phyloP scores from a whole-genome alignment of 306 rosid species.

The Castanea sativa region DNA sequence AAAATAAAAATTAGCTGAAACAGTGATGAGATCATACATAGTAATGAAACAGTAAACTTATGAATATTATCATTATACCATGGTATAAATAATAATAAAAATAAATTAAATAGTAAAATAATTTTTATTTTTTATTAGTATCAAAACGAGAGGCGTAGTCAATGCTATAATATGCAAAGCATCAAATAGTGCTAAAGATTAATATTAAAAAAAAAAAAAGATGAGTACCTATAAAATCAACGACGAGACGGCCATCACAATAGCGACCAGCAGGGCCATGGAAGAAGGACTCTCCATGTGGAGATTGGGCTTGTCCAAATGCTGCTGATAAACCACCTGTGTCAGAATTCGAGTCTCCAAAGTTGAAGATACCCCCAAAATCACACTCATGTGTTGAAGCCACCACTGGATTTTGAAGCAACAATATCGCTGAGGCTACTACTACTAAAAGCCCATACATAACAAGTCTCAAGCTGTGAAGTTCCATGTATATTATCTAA shows the following conservation, averaged over 20 bases:
- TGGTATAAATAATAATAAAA: too few relatives aligned
- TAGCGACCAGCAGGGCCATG: slow-evolving; percentile 56
- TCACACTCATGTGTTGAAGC: slow-evolving; percentile 35
- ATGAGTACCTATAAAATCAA: slow-evolving; percentile 67
- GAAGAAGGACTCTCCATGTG: slow-evolving; percentile 67
- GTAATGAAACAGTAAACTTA: too few relatives aligned
- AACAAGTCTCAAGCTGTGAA: neutral
- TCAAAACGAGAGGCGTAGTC: too few relatives aligned
- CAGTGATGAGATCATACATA: too few relatives aligned
- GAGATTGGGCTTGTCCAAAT: slow-evolving; percentile 70
- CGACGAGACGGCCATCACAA: slow-evolving; percentile 77
- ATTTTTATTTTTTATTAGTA: too few relatives aligned
- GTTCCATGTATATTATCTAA: neutral
- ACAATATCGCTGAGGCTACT: slow-evolving; percentile 13
- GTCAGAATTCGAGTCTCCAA: slow-evolving; percentile 91
- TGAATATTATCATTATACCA: too few relatives aligned
- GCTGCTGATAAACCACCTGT: slow-evolving; percentile 92
- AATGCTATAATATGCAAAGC: too few relatives aligned
- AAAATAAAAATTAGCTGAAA: too few relatives aligned
- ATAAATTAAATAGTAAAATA: too few relatives aligned
- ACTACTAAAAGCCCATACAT: slow-evolving; percentile 22
- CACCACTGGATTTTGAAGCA: slow-evolving; percentile 18
- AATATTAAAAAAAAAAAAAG: neutral
- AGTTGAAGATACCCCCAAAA: slow-evolving; percentile 83
- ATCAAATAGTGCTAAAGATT: too few relatives aligned